phyloP scores from a whole-genome alignment of 2,329 filamentous ascomycete genomes.

The Ustulina deusta region DNA sequence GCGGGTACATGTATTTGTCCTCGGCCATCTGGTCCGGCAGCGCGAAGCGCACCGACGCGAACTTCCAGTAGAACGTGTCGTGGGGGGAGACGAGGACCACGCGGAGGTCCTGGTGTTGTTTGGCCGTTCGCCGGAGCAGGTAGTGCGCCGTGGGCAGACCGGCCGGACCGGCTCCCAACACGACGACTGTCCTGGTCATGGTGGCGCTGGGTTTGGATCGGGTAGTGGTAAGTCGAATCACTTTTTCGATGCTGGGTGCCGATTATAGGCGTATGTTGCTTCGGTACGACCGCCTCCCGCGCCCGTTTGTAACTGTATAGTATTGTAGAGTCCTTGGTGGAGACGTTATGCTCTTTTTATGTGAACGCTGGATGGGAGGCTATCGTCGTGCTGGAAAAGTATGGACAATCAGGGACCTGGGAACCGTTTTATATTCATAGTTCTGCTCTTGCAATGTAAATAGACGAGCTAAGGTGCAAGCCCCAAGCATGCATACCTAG shows the following conservation, averaged over 20 bases:
- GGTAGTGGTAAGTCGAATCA: neutral
- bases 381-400: neutral
- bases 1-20: constrained; percentile 54
- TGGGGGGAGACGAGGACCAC: constrained; percentile 62
- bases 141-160: constrained; percentile 64
- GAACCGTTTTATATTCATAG: neutral
- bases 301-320: neutral
- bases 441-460: neutral
- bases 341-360: neutral
- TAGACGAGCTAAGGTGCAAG: neutral
- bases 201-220: neutral
- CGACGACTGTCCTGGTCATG: constrained; percentile 57
- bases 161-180: constrained; percentile 62
- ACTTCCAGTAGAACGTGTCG: constrained; percentile 63
- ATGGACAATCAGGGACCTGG: neutral
- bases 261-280: neutral
- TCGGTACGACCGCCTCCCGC: neutral
- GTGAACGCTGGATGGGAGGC: neutral
- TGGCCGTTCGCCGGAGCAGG: constrained; percentile 59
- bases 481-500: too few relatives aligned
- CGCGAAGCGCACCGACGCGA: constrained; percentile 61
- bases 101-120: constrained; percentile 54
- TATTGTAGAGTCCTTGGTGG: neutral
- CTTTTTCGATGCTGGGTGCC: neutral
- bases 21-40: constrained; percentile 61